Conservation (phyloP, 73 alveolate species). For the Paramecium pentaurelia region DNA sequence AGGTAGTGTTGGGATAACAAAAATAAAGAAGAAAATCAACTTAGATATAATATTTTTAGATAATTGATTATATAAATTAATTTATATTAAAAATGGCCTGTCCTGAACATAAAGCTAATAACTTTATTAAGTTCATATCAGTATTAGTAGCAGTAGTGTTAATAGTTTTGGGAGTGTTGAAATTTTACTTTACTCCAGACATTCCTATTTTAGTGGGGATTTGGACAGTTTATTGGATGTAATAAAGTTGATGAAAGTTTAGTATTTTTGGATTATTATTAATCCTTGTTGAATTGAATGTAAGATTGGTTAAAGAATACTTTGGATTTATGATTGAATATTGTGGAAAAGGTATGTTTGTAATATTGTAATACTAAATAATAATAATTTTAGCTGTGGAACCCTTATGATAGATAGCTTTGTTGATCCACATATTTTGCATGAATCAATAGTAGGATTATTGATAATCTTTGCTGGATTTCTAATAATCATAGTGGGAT, state of each 20-base stretch:
- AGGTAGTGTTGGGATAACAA: background rate
- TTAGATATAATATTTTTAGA: background rate
- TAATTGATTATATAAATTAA: background rate
- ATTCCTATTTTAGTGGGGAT: background rate
- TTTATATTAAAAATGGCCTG: background rate
- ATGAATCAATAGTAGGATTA: background rate
- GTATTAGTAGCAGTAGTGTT: background rate
- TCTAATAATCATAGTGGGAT: background rate
- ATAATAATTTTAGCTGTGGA: background rate
- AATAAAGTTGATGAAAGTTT: background rate
- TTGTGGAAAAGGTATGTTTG: slow-evolving; percentile 49
- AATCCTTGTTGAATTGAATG: slow-evolving; percentile 23
- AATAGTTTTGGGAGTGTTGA: slow-evolving; percentile 9
- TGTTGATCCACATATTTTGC: background rate
- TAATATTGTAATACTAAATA: background rate
- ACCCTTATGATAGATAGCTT: background rate
- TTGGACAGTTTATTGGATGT: slow-evolving; percentile 49
- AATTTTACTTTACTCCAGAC: background rate
- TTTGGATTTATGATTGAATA: slow-evolving; percentile 5
- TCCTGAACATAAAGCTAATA: slow-evolving; percentile 33
- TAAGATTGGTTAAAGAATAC: background rate
- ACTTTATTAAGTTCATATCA: background rate
- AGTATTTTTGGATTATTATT: slow-evolving; percentile 22
- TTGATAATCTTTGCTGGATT: background rate
- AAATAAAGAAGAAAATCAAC: background rate